Base-by-base conservation (phyloP, 1,284 basidiomycete species). In the Trametes polyzona region DNA sequence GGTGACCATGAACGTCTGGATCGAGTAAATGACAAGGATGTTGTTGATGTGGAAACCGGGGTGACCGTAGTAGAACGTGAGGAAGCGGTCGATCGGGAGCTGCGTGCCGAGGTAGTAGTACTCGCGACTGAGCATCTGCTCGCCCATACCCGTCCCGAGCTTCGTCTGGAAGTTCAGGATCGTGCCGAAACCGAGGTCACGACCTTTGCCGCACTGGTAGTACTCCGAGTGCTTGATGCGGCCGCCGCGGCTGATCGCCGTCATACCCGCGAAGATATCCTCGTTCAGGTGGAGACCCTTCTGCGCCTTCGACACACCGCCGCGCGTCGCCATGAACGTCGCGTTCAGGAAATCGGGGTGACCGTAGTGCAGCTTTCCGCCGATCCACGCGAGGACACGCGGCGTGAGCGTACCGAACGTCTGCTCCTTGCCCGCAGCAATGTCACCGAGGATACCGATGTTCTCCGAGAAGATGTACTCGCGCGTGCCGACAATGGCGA, bases 401-500 rank as follows among this genome's bases (percentile, higher is more conserved):
- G 96, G 96, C 3, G 96, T 95, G 80, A 99, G 88, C 12, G 97
- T 99, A 81, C 97, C 97, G 77, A 99, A 99, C 35, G 97, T 99
- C 78, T 99, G 97, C 78, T 99, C 97, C 81, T 99, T 99, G 52
- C 97, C 97, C 58, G 97, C 97, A 46, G 97, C 97, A 66, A 99
- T 95, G 74, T 99, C 97, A 78, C 97, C 97, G 57, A 99, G 83
- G 40, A 99, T 93, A 83, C 97, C 97, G 69, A 99, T 99, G 77
- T 99, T 99, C 80, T 99, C 97, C 50, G 97, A 99, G 81, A 99
- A 99, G 71, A 99, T 98, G 79, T 99, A 99, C 79, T 99, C 97
- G 73, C 97, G 89, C 24, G 97, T 97, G 73, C 97, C 97, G 61
- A 99, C 86, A 74, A 99, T 99, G 39, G 97, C 97, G 55, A 99